Conservation (phyloP, 192 early-diverging fungal species). For the Podila epigama region DNA sequence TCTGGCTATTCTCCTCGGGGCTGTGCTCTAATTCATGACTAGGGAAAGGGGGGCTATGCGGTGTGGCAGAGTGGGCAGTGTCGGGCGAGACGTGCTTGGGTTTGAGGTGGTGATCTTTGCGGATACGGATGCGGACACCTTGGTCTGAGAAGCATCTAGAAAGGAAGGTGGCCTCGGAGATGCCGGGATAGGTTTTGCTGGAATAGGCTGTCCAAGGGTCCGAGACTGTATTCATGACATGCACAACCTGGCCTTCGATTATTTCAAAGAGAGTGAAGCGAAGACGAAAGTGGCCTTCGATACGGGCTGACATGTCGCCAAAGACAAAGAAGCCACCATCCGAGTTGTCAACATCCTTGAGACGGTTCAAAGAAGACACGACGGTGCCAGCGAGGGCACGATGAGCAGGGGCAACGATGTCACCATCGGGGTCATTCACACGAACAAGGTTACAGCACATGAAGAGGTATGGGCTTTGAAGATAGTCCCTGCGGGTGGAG, state of each 20-base stretch:
- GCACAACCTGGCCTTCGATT: conserved; percentile 50
- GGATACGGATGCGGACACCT: conserved; percentile 90
- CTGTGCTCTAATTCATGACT: conserved; percentile 31
- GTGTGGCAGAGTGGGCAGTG: neutral
- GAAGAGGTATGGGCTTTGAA: conserved; percentile 89
- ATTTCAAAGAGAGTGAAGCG: conserved; percentile 93
- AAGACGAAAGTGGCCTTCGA: conserved; percentile 83
- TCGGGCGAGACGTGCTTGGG: conserved; percentile 15
- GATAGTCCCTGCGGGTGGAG: conserved; percentile 55
- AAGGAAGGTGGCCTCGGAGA: conserved; percentile 88
- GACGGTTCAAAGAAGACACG: conserved; percentile 86
- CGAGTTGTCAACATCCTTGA: conserved; percentile 83
- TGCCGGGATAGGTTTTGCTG: conserved; percentile 91
- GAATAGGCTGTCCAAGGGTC: conserved; percentile 81
- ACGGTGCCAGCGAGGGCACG: conserved; percentile 87
- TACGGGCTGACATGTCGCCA: conserved; percentile 86
- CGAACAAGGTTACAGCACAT: conserved; percentile 90
- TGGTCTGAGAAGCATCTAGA: conserved; percentile 94
- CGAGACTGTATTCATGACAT: conserved; percentile 77
- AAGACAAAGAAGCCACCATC: conserved; percentile 96
- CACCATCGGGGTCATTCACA: conserved; percentile 69
- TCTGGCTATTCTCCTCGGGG: conserved; percentile 18
- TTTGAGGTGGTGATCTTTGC: conserved; percentile 79
- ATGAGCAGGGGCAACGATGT: conserved; percentile 73
- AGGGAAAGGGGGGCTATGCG: conserved; percentile 36